Conservation (phyloP, 2,329 filamentous ascomycete species). For the Aspergillus clavatus region DNA sequence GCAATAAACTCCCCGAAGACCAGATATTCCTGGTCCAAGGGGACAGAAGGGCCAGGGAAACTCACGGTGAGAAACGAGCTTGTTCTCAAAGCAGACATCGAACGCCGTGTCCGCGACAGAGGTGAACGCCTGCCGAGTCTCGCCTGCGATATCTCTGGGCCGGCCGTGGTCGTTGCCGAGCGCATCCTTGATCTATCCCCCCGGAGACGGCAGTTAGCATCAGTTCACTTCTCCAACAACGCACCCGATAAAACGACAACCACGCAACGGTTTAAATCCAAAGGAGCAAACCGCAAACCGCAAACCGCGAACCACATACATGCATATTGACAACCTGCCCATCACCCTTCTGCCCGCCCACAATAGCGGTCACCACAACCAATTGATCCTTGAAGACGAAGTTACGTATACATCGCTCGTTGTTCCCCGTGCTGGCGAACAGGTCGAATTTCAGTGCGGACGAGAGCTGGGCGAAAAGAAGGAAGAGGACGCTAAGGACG, state of each 20-base stretch:
- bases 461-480: constrained; percentile 36
- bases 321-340: constrained; percentile 93
- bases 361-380: constrained; percentile 88
- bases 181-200: constrained; percentile 77
- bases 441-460: constrained; percentile 91
- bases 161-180: constrained; percentile 93
- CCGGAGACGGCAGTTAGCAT: constrained; percentile 9
- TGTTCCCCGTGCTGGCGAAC: constrained; percentile 59
- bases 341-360: constrained; percentile 82
- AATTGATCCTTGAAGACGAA: constrained; percentile 89
- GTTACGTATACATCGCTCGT: constrained; percentile 91
- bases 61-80: constrained; percentile 63
- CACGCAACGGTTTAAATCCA: background rate
- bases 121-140: constrained; percentile 90
- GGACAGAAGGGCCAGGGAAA: constrained; percentile 21
- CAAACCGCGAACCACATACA: constrained; percentile 48
- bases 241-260: no score
- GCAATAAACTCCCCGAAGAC: no score
- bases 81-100: constrained; percentile 94
- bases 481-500: constrained; percentile 27
- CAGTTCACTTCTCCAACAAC: background rate
- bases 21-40: no score
- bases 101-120: constrained; percentile 88
- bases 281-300: constrained; percentile 10
- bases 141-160: constrained; percentile 85